A percentile compares a stretch with the other conserved stretches of the same genome.
Conservation (phyloP, 495 filamentous ascomycete genomes). For the Penicillium taxi region DNA sequence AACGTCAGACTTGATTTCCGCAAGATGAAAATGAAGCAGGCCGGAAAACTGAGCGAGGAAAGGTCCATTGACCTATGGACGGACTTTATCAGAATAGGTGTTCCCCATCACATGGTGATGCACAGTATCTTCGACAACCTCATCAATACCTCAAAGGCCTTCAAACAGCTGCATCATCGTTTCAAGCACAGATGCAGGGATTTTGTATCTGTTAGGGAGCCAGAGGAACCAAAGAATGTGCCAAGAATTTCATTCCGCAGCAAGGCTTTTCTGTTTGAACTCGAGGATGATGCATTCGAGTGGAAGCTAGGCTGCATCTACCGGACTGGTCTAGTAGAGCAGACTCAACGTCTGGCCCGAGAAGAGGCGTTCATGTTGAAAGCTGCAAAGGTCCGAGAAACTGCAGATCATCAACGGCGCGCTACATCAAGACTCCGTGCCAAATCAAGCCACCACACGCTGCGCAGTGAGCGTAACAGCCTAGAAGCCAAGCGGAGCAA, state of each 20-base stretch:
- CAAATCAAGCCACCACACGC: constrained; percentile 40
- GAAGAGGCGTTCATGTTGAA: constrained; percentile 88
- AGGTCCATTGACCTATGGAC: constrained; percentile 75
- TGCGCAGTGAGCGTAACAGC: constrained; percentile 38
- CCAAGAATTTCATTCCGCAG: constrained; percentile 76
- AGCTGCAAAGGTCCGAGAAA: constrained; percentile 69
- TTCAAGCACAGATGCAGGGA: constrained; percentile 82
- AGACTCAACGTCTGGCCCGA: constrained; percentile 77
- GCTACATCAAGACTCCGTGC: constrained; percentile 45
- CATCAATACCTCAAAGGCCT: constrained; percentile 77
- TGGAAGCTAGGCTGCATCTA: constrained; percentile 95
- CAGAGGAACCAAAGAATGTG: constrained; percentile 76
- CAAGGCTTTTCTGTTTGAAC: constrained; percentile 74
- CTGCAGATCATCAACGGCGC: constrained; percentile 47
- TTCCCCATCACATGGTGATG: constrained; percentile 90
- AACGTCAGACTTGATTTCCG: constrained; percentile 71
- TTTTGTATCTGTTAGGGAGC: constrained; percentile 71
- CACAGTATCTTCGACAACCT: constrained; percentile 90
- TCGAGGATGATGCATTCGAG: constrained; percentile 95
- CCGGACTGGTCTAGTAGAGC: constrained; percentile 75
- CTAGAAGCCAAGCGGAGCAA: constrained; percentile 45
- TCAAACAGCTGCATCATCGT: constrained; percentile 81
- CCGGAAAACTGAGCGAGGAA: constrained; percentile 55
- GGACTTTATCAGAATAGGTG: constrained; percentile 79
- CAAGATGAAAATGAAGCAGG: constrained; percentile 60